Conservation (phyloP, 164 flowering plant genomes). For the Nymphaea thermarum region DNA sequence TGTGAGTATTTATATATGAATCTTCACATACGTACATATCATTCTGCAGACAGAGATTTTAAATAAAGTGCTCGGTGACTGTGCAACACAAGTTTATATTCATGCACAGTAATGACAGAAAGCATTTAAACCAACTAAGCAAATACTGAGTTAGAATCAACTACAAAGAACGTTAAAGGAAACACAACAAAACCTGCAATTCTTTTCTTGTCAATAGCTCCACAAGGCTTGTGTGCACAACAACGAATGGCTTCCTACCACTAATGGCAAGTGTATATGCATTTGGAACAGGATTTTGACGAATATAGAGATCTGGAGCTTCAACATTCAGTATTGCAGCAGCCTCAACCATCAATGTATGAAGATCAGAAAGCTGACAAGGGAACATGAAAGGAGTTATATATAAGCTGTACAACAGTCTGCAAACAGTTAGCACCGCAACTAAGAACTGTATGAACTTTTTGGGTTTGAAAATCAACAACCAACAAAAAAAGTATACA, state of each 20-base stretch:
- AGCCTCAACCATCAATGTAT: slow-evolving; percentile 68
- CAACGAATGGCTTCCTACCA: slow-evolving; percentile 93
- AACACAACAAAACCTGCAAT: slow-evolving; percentile 50
- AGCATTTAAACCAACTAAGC: neutral
- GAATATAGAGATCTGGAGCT: slow-evolving; percentile 80
- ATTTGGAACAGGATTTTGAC: slow-evolving; percentile 93
- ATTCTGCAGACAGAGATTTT: too few species aligned
- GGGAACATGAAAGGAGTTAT: neutral
- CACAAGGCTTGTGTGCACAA: slow-evolving; percentile 87
- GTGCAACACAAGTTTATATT: too few species aligned
- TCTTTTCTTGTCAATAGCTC: slow-evolving; percentile 85
- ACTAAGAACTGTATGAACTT: neutral
- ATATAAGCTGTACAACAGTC: neutral
- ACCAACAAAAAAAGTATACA: too few species aligned
- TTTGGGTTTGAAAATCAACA: neutral
- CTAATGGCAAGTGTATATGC: slow-evolving; percentile 87
- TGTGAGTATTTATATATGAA: too few species aligned
- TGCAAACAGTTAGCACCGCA: neutral
- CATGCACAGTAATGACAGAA: too few species aligned
- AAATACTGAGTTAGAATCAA: neutral
- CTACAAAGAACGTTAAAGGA: neutral
- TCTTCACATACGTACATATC: too few species aligned
- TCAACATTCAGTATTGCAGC: slow-evolving; percentile 60
- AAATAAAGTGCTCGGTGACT: too few species aligned
- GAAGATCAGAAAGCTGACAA: slow-evolving; percentile 73